Percentiles rank a stretch among this genome's conserved stretches.
These are phyloP conservation scores for Claviceps digitariae DNA, from an alignment of 2,329 filamentous ascomycete genomes.

Conservation along the genomic window DNA sequence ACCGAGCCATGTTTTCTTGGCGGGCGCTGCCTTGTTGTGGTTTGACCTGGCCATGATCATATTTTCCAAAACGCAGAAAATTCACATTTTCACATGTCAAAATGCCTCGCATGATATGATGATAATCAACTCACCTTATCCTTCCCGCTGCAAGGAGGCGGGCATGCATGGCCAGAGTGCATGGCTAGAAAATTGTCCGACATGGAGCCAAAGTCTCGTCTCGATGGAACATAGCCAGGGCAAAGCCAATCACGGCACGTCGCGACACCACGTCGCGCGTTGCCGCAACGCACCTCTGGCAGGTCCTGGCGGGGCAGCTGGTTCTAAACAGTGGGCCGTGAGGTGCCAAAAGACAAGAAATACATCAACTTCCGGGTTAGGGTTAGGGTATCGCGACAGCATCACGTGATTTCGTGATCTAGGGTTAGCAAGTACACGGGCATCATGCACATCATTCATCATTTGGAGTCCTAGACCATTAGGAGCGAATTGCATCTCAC, in stretches of 20 bases:
- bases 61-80: too few species aligned
- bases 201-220: too few species aligned
- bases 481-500: background rate
- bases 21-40: background rate
- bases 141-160: background rate
- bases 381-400: background rate
- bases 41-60: too few species aligned
- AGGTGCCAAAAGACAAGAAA: too few species aligned
- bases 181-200: background rate
- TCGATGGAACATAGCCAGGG: too few species aligned
- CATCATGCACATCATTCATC: background rate
- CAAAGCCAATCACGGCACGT: too few species aligned
- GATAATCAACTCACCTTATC: slow-evolving; percentile 3
- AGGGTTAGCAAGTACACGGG: background rate
- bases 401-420: background rate
- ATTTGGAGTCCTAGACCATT: background rate
- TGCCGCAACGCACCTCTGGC: background rate
- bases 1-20: background rate
- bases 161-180: background rate
- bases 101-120: background rate
- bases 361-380: background rate
- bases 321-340: too few species aligned
- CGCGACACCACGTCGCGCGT: too few species aligned
- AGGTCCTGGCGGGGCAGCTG: too few species aligned
- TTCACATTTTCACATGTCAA: slow-evolving; percentile 1